Evolutionary conservation across 768 basidiomycete genomes (phyloP).

Genomic region (Phanerodontia chrysosporium): DNA sequence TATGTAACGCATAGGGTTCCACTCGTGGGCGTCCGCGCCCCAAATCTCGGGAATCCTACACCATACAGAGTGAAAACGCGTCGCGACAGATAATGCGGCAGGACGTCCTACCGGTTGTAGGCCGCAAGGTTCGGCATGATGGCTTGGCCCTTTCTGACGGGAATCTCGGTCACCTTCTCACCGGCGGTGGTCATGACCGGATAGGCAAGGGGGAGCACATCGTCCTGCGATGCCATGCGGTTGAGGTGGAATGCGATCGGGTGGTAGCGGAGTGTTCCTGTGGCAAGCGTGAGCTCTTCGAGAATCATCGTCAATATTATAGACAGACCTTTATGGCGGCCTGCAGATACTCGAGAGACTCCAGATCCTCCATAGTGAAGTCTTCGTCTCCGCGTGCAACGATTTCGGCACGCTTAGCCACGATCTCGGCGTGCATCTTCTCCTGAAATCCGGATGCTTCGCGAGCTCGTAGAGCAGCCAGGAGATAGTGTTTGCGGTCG

Average conservation of each 20-base stretch:
- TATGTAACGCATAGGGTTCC: constrained; percentile 26
- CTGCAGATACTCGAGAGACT: constrained; percentile 28
- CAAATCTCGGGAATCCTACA: constrained; percentile 25
- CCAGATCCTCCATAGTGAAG: constrained; percentile 28
- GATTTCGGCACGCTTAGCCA: constrained; percentile 17
- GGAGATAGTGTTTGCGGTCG: constrained; percentile 25
- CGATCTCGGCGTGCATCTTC: constrained; percentile 27
- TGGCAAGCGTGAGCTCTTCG: no score
- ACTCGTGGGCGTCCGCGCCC: constrained; percentile 28
- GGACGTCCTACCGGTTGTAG: constrained; percentile 35
- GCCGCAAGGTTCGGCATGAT: constrained; percentile 23
- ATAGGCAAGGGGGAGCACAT: constrained; percentile 29
- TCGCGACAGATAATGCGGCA: neutral
- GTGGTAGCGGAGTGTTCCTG: constrained; percentile 29
- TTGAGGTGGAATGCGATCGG: constrained; percentile 26
- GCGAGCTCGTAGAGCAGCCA: constrained; percentile 30
- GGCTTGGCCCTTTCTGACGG: constrained; percentile 23
- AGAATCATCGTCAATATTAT: no score
- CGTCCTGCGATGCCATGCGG: constrained; percentile 26
- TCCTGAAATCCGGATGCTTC: constrained; percentile 22
- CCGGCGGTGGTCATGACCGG: constrained; percentile 27
- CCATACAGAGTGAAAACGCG: no score
- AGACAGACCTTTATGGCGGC: constrained; percentile 32
- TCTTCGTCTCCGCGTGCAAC: constrained; percentile 22
- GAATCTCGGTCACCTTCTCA: constrained; percentile 22